phyloP scores from a whole-genome alignment of 2,329 filamentous ascomycete species.

The Metarhizium album region DNA sequence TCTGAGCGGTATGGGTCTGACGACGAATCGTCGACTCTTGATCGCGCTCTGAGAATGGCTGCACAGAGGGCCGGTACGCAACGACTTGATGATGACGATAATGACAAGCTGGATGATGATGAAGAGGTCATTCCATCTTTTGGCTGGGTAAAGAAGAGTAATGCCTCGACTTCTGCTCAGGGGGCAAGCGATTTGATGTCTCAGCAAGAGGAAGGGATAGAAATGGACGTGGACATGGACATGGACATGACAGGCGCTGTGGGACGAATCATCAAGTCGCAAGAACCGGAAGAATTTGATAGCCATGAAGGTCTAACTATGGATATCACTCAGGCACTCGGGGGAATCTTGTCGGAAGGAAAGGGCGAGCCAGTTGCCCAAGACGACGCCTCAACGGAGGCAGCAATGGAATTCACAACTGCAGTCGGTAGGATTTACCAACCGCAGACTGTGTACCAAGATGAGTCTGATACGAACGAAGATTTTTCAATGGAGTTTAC shows the following conservation, averaged over 20 bases:
- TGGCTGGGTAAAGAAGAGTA: conserved; percentile 56
- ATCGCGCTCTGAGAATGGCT: conserved; percentile 68
- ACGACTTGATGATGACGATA: conserved; percentile 37
- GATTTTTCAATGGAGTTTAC: conserved; percentile 77
- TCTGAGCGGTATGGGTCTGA: conserved; percentile 54
- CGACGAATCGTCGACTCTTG: conserved; percentile 58
- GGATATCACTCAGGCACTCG: conserved; percentile 81
- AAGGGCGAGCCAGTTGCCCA: conserved; percentile 9
- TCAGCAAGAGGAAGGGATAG: conserved; percentile 21
- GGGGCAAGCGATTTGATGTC: conserved; percentile 19
- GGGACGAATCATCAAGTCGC: conserved; percentile 39
- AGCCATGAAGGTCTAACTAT: conserved; percentile 71
- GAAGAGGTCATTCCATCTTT: conserved; percentile 69
- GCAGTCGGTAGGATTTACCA: conserved; percentile 61
- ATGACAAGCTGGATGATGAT: conserved; percentile 47
- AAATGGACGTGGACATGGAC: conserved; percentile 27
- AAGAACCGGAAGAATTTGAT: conserved; percentile 29
- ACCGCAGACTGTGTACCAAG: conserved; percentile 19
- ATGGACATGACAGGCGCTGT: conserved; percentile 46
- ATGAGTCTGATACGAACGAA: conserved; percentile 38
- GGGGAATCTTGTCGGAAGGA: conserved; percentile 56
- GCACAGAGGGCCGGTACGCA: conserved; percentile 65
- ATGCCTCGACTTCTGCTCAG: not conserved
- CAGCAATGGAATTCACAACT: conserved; percentile 70
- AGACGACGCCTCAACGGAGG: conserved; percentile 24